Conservation (phyloP, 768 basidiomycete species). For the Podaxis carcinomalis region DNA sequence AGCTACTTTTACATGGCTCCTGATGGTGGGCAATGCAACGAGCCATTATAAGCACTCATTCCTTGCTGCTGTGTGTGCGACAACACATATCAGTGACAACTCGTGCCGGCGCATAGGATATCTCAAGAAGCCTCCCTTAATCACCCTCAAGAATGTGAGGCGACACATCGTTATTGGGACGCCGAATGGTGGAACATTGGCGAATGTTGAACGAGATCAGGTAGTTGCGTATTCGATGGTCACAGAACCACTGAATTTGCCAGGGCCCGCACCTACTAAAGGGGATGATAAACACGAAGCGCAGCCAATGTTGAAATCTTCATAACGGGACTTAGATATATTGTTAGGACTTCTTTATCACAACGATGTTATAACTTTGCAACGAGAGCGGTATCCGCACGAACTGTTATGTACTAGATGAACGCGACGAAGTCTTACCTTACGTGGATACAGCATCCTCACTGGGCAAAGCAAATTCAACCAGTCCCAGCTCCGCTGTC, state of each 20-base stretch:
- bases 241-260: conserved; percentile 6
- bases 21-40: conserved; percentile 4
- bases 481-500: conserved; percentile 23
- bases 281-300: background rate
- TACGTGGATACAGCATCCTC: background rate
- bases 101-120: conserved; percentile 11
- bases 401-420: background rate
- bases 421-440: background rate
- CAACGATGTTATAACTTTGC: background rate
- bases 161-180: conserved; percentile 12
- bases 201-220: conserved; percentile 8
- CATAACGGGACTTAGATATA: background rate
- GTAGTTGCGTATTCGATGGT: conserved; percentile 7
- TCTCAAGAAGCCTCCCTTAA: conserved; percentile 9
- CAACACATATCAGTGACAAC: conserved; percentile 7
- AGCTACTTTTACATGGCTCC: background rate
- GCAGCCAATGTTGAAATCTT: background rate
- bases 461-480: conserved; percentile 19
- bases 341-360: background rate
- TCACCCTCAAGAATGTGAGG: conserved; percentile 2
- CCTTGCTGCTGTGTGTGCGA: conserved; percentile 12
- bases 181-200: conserved; percentile 9
- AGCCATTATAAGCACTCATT: conserved; percentile 13
- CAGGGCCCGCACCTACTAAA: background rate
- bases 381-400: background rate